A percentile compares a stretch with the other conserved stretches of the same genome.
phyloP scores from a whole-genome alignment of 2,329 filamentous ascomycete genomes.

The Ascochyta koolunga region DNA sequence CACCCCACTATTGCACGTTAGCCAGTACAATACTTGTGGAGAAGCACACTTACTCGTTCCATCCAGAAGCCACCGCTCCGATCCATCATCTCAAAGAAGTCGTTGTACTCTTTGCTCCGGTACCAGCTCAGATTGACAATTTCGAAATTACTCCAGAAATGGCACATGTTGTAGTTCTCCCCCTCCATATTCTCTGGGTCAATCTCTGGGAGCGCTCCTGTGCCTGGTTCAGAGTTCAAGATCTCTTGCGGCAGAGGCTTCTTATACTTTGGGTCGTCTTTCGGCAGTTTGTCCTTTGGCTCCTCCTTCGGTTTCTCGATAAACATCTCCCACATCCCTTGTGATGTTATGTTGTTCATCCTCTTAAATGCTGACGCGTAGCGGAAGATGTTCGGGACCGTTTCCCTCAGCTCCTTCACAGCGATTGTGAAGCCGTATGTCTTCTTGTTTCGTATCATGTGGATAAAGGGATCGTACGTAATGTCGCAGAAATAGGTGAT shows the following conservation, averaged over 20 bases:
- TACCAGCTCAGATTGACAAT: slow-evolving; percentile 96
- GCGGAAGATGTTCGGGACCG: slow-evolving; percentile 96
- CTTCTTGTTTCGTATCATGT: slow-evolving; percentile 94
- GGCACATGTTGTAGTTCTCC: slow-evolving; percentile 99
- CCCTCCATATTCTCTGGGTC: slow-evolving; percentile 95
- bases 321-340: slow-evolving; percentile 99
- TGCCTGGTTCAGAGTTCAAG: slow-evolving; percentile 73
- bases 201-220: slow-evolving; percentile 75
- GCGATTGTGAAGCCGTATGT: slow-evolving; percentile 99
- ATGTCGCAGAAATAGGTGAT: slow-evolving; percentile 99
- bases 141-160: slow-evolving; percentile 99
- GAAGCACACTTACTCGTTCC: slow-evolving; percentile 75
- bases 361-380: slow-evolving; percentile 99
- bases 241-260: slow-evolving; percentile 80
- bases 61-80: slow-evolving; percentile 98
- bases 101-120: slow-evolving; percentile 94
- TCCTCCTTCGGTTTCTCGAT: slow-evolving; percentile 74
- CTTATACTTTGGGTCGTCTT: slow-evolving; percentile 69
- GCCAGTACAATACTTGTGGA: slow-evolving; percentile 22
- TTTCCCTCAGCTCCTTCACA: slow-evolving; percentile 96
- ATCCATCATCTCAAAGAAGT: slow-evolving; percentile 99
- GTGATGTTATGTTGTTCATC: slow-evolving; percentile 84
- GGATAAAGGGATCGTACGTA: slow-evolving; percentile 95
- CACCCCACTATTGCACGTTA: slow-evolving; percentile 78
- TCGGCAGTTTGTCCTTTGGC: slow-evolving; percentile 59